phyloP scores from a whole-genome alignment of 257 asterid genomes.

The Lycium ferocissimum region DNA sequence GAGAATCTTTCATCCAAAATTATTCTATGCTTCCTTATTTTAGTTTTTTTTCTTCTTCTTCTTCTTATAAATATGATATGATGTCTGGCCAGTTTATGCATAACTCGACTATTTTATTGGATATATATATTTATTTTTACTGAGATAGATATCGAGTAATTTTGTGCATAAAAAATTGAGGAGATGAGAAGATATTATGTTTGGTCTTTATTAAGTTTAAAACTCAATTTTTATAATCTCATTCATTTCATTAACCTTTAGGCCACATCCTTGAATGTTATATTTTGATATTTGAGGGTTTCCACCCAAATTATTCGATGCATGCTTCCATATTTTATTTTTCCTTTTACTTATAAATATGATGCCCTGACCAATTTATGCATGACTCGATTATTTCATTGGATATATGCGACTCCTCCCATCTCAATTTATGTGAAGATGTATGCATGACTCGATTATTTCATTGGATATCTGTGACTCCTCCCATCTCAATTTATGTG shows the following conservation, averaged over 20 bases:
- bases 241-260: not conserved
- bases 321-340: no score
- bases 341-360: no score
- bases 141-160: not conserved
- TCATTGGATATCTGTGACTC: no score
- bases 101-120: not conserved
- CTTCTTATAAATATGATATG: not conserved
- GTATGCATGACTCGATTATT: no score
- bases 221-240: not conserved
- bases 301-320: no score
- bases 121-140: not conserved
- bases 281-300: not conserved
- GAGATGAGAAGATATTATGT: not conserved
- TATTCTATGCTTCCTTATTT: slow-evolving; percentile 18
- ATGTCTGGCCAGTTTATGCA: not conserved
- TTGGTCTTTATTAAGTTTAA: not conserved
- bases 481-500: no score
- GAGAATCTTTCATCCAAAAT: slow-evolving; percentile 37
- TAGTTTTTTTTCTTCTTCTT: not conserved
- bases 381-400: no score
- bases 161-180: not conserved
- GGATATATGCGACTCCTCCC: no score
- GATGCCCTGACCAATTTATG: no score
- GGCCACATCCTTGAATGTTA: not conserved
- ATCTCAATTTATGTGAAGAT: no score